Base-by-base conservation (phyloP, 2,329 filamentous ascomycete genomes). In the Cordyceps militaris region DNA sequence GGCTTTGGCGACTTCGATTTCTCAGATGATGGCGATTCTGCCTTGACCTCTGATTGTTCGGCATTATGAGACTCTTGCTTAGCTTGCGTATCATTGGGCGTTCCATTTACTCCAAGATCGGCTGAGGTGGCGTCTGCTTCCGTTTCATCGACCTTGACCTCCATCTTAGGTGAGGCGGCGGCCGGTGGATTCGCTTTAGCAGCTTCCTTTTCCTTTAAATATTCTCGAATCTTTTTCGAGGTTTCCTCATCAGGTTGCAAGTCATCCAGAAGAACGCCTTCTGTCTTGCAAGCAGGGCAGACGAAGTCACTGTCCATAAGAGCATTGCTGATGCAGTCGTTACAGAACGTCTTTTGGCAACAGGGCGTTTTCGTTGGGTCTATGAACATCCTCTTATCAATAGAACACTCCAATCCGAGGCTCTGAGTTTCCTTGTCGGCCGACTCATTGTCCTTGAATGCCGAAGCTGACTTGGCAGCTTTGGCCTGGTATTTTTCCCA, bases 311-410 rank as follows among this genome's bases (percentile, higher is more conserved):
- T 94, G 79, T 97, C 92, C 76, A 97, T 93, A 75, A 99, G 86
- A 75, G 92, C 90, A 83, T 96, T 96, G 73, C 94, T 95, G 76
- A 99, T 97, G 87, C 94, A 99, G 73, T 97, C 91, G 84, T 94
- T 94, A 82, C 94, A 99, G 81, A 96, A 99, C 71, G 92, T 97
- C 83, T 89, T 95, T 77, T 89, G 84, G 81, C 94, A 99, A 83
- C 94, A 99, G 65, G 94, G 93, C 70, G 94, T 97, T 84, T 96
- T 96, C 82, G 95, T 94, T 82, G 94, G 93, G 73, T 97, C 91
- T 85, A 95, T 87, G 77, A 97, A 97, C 83, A 96, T 87, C 75
- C 90, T 92, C 77, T 95, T 95, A 85, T 97, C 94, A 80, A 97
- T 88, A 64, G 91, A 83, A 79, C 94, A 99, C 74, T 94, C 88